These are phyloP conservation scores for Endothia cerciana DNA, from an alignment of 2,329 filamentous ascomycete genomes.

Conservation along the genomic window DNA sequence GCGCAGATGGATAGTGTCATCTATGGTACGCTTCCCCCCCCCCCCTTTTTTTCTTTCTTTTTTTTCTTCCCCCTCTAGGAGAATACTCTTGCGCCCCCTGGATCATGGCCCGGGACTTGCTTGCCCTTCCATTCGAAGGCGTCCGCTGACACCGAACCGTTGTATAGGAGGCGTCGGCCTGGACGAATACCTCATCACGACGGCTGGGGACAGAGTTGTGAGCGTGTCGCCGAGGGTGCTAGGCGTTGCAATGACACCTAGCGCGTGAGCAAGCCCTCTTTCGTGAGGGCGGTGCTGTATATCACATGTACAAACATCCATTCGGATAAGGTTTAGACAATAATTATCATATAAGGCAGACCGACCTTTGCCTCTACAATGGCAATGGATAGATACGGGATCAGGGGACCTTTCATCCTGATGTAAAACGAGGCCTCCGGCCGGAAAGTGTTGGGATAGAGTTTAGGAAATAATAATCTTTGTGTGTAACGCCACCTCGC, in stretches of 20 bases:
- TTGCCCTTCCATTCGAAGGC: background rate
- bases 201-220: background rate
- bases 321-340: too few relatives aligned
- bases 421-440: background rate
- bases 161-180: constrained; percentile 10
- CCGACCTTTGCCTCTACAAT: background rate
- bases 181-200: constrained; percentile 21
- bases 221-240: constrained; percentile 15
- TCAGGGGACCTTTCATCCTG: background rate
- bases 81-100: too few relatives aligned
- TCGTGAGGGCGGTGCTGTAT: background rate
- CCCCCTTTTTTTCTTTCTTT: background rate
- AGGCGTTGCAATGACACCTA: constrained; percentile 3
- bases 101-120: background rate
- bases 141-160: background rate
- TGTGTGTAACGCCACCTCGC: background rate
- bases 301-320: background rate
- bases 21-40: background rate
- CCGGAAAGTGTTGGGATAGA: background rate
- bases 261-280: background rate
- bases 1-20: constrained; percentile 1
- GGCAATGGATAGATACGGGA: background rate
- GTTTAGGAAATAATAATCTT: background rate
- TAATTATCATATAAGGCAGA: background rate
- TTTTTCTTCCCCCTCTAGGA: background rate